Percentiles rank a stretch among this genome's conserved stretches.
These are phyloP conservation scores for Saccharomyces uvarum DNA, from an alignment of 1,139 yeast genomes.

Conservation along the genomic window DNA sequence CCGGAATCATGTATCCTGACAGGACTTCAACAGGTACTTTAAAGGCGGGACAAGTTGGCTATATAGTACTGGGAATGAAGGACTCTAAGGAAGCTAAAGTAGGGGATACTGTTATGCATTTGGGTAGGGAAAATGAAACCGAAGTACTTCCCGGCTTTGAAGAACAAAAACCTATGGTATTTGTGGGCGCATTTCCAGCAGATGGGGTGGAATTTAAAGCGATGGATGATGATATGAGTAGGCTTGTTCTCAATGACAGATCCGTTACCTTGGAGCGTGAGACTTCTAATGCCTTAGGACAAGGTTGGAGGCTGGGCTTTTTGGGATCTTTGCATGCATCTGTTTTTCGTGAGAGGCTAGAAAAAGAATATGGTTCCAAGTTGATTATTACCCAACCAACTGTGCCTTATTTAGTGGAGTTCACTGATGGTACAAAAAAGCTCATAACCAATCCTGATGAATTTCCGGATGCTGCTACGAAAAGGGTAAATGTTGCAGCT, in stretches of 20 bases:
- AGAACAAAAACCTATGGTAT: conserved; percentile 96
- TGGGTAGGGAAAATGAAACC: conserved; percentile 49
- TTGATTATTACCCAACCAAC: conserved; percentile 93
- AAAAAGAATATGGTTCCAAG: conserved; percentile 88
- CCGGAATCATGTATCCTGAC: conserved; percentile 94
- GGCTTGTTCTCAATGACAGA: conserved; percentile 82
- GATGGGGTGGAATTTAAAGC: conserved; percentile 87
- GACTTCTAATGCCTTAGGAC: conserved; percentile 89
- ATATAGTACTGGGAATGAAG: conserved; percentile 88
- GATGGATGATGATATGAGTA: conserved; percentile 83
- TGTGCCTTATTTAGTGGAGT: conserved; percentile 76
- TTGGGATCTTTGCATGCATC: conserved; percentile 92
- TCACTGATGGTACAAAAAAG: conserved; percentile 54
- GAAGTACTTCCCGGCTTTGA: conserved; percentile 90
- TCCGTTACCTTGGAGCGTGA: conserved; percentile 85
- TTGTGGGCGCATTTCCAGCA: conserved; percentile 96
- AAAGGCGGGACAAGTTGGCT: conserved; percentile 90
- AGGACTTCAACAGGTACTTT: conserved; percentile 54
- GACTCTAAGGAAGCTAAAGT: conserved; percentile 78
- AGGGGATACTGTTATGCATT: conserved; percentile 81
- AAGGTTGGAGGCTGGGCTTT: conserved; percentile 96
- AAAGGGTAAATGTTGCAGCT: conserved; percentile 42
- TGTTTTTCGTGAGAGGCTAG: conserved; percentile 84
- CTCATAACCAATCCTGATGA: conserved; percentile 85
- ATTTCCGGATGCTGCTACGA: conserved; percentile 57